These are phyloP conservation scores for Pichia exigua DNA, from an alignment of 805 yeast genomes.

Conservation along the genomic window DNA sequence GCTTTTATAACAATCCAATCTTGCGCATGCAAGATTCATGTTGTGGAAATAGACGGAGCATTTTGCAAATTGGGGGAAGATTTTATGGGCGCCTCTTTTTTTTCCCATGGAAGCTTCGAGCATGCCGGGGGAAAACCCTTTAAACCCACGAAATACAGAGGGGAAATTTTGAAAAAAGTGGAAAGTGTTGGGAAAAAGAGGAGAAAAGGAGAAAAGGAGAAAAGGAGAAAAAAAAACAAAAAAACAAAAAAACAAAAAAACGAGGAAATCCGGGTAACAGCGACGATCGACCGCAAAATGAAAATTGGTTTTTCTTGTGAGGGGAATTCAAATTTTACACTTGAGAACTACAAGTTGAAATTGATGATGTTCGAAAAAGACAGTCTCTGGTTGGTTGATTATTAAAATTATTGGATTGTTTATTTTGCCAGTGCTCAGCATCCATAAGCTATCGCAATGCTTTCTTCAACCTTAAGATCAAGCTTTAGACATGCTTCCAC, in stretches of 20 bases:
- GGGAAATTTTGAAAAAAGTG: not conserved
- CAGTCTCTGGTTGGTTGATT: not conserved
- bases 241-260: no score
- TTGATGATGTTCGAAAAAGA: not conserved
- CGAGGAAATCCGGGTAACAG: not conserved
- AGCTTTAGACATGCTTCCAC: constrained; percentile 1
- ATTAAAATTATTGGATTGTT: not conserved
- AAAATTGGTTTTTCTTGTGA: not conserved
- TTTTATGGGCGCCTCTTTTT: not conserved
- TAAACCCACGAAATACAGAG: not conserved
- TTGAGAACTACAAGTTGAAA: not conserved
- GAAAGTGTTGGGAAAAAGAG: no score
- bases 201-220: no score
- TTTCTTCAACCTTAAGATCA: constrained; percentile 11
- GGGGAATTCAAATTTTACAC: not conserved
- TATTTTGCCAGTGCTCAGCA: not conserved
- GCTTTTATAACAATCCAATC: not conserved
- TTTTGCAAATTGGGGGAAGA: no score
- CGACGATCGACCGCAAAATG: not conserved
- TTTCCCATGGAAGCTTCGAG: not conserved
- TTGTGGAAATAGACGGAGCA: not conserved
- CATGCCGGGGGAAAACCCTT: not conserved
- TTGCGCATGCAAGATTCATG: not conserved
- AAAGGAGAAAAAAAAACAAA: no score
- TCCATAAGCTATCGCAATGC: constrained; percentile 5